Evolutionary conservation across 345 rosid species (phyloP).

Genomic region (Populus euphratica): DNA sequence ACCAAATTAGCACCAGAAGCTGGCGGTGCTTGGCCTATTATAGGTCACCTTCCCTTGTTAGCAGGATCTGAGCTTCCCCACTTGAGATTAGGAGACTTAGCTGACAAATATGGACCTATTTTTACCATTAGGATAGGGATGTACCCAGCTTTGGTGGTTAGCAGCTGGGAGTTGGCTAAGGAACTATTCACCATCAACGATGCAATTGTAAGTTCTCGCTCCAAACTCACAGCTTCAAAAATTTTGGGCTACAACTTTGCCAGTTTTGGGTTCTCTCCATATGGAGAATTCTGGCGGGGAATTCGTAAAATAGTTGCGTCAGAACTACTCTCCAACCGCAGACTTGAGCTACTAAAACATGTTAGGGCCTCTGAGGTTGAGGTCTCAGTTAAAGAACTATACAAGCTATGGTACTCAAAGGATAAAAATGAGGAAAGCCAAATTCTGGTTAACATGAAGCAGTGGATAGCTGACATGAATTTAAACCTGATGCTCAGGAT

Average conservation of each 20-base stretch:
- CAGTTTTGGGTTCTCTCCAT: constrained; percentile 28
- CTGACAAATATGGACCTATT: constrained; percentile 40
- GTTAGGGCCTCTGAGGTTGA: constrained; percentile 20
- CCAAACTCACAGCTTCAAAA: constrained; percentile 8
- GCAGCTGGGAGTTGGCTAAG: constrained; percentile 28
- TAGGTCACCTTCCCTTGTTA: constrained; percentile 39
- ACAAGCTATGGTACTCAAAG: constrained; percentile 12
- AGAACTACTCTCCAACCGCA: constrained; percentile 30
- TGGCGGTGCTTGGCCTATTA: constrained; percentile 38
- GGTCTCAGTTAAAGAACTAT: constrained; percentile 16
- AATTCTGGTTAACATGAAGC: constrained; percentile 29
- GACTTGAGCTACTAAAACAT: constrained; percentile 27
- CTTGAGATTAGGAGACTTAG: constrained; percentile 30
- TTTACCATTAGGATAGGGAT: constrained; percentile 37
- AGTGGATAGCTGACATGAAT: constrained; percentile 27
- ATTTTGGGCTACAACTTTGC: constrained; percentile 28
- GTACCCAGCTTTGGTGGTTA: constrained; percentile 36
- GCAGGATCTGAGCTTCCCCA: constrained; percentile 28
- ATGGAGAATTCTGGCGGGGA: constrained; percentile 36
- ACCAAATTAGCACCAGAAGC: constrained; percentile 17
- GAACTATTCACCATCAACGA: constrained; percentile 41
- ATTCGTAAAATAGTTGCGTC: constrained; percentile 26
- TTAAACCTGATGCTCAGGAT: constrained; percentile 27
- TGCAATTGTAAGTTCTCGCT: constrained; percentile 27
- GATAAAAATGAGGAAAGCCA: neutral